Conservation (phyloP, 805 yeast genomes). For the Spathaspora hagerdaliae region DNA sequence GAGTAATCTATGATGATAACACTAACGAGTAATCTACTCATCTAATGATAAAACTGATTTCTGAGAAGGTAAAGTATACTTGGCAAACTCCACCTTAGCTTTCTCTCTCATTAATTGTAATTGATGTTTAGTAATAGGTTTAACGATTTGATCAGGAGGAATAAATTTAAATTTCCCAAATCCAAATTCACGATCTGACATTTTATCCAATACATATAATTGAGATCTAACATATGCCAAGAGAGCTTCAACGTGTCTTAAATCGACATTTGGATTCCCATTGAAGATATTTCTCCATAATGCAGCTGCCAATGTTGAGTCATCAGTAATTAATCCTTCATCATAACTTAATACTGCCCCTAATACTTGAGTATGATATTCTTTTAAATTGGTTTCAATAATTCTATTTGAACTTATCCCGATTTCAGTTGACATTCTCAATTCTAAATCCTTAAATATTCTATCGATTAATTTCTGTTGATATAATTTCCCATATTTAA, state of each 20-base stretch:
- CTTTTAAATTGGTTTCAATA: slow-evolving; percentile 82
- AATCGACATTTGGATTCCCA: slow-evolving; percentile 76
- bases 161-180: slow-evolving; percentile 84
- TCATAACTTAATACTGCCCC: slow-evolving; percentile 90
- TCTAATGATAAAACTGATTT: slow-evolving; percentile 42
- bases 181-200: slow-evolving; percentile 90
- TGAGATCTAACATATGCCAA: slow-evolving; percentile 91
- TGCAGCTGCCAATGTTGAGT: slow-evolving; percentile 72
- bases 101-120: slow-evolving; percentile 48
- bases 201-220: slow-evolving; percentile 76
- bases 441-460: slow-evolving; percentile 85
- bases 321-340: slow-evolving; percentile 82
- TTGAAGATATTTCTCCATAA: slow-evolving; percentile 89
- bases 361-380: slow-evolving; percentile 82
- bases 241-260: slow-evolving; percentile 79
- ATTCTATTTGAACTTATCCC: slow-evolving; percentile 77
- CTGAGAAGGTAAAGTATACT: slow-evolving; percentile 56
- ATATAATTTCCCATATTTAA: slow-evolving; percentile 80
- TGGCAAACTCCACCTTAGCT: slow-evolving; percentile 52
- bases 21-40: slow-evolving; percentile 19
- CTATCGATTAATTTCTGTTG: slow-evolving; percentile 91
- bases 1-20: no score
- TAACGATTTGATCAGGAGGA: slow-evolving; percentile 75
- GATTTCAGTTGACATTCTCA: slow-evolving; percentile 80
- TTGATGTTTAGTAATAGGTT: slow-evolving; percentile 64